Conservation (phyloP, 2,329 filamentous ascomycete species). For the Mycosphaerella sp. region DNA sequence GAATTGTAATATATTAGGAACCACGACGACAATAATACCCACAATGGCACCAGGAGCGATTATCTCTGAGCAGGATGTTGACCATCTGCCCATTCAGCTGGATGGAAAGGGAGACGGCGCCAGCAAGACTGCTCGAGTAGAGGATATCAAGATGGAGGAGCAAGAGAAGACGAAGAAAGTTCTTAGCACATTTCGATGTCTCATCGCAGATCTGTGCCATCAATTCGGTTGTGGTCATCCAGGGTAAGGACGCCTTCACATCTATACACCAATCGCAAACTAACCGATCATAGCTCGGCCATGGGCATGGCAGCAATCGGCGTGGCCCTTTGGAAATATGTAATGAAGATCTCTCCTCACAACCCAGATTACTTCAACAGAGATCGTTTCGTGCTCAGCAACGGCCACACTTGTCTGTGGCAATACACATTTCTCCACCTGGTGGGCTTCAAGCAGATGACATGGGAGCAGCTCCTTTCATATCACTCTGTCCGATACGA, state of each 20-base stretch:
- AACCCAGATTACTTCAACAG: slow-evolving; percentile 55
- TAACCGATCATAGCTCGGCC: slow-evolving; percentile 39
- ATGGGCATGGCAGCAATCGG: slow-evolving; percentile 60
- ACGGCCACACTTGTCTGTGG: slow-evolving; percentile 53
- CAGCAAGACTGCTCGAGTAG: slow-evolving; percentile 10
- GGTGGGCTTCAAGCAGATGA: slow-evolving; percentile 50
- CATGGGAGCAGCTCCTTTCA: slow-evolving; percentile 51
- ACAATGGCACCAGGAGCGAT: slow-evolving; percentile 27
- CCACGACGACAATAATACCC: not conserved
- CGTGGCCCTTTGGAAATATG: slow-evolving; percentile 56
- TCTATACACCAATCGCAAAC: not conserved
- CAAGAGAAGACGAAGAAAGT: slow-evolving; percentile 42
- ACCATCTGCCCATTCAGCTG: slow-evolving; percentile 26
- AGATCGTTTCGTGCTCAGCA: slow-evolving; percentile 58
- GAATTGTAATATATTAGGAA: not conserved
- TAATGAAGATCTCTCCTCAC: slow-evolving; percentile 55
- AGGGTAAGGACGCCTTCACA: slow-evolving; percentile 43
- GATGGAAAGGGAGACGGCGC: slow-evolving; percentile 22
- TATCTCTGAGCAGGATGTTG: slow-evolving; percentile 23
- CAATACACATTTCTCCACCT: slow-evolving; percentile 50
- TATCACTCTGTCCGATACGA: slow-evolving; percentile 48
- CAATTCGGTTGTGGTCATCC: slow-evolving; percentile 66
- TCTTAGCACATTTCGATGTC: slow-evolving; percentile 54
- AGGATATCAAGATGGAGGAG: slow-evolving; percentile 27
- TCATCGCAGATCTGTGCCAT: slow-evolving; percentile 64